phyloP scores from a whole-genome alignment of 1,139 yeast genomes.

The Yamadazyma dendronema region DNA sequence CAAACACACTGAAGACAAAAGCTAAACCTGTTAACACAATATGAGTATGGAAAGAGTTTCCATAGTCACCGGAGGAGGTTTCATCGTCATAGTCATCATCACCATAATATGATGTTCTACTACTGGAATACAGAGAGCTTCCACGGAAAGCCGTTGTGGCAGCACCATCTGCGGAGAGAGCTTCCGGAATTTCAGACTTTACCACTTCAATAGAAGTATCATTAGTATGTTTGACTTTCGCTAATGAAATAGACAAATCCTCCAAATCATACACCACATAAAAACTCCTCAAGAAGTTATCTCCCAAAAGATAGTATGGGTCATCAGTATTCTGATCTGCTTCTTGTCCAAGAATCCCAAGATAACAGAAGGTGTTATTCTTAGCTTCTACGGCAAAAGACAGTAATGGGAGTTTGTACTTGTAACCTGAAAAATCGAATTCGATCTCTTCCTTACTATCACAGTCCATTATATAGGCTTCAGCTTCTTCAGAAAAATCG shows the following conservation, averaged over 20 bases:
- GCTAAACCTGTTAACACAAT: too few relatives aligned
- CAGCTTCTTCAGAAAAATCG: constrained; percentile 7
- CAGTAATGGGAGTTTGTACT: constrained; percentile 33
- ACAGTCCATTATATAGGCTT: constrained; percentile 25
- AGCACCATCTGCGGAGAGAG: constrained; percentile 45
- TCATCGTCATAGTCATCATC: neutral
- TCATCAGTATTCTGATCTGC: neutral
- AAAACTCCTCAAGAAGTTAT: constrained; percentile 66
- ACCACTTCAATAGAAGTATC: constrained; percentile 40
- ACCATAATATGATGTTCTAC: neutral
- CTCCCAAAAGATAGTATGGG: constrained; percentile 51
- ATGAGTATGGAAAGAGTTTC: too few relatives aligned
- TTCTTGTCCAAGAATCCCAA: constrained; percentile 9
- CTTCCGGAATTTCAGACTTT: constrained; percentile 8
- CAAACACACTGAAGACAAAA: too few relatives aligned
- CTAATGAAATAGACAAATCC: constrained; percentile 59
- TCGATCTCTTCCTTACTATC: constrained; percentile 15
- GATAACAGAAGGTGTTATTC: constrained; percentile 18
- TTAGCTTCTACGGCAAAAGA: constrained; percentile 19
- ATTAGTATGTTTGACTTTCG: constrained; percentile 47
- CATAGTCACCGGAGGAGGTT: too few relatives aligned
- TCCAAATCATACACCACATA: constrained; percentile 78
- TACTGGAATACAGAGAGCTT: neutral
- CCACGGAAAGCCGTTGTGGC: constrained; percentile 4
- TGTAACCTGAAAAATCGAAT: constrained; percentile 35